These are phyloP conservation scores for Epichloe bromicola DNA, from an alignment of 2,329 filamentous ascomycete species.

Conservation along the genomic window DNA sequence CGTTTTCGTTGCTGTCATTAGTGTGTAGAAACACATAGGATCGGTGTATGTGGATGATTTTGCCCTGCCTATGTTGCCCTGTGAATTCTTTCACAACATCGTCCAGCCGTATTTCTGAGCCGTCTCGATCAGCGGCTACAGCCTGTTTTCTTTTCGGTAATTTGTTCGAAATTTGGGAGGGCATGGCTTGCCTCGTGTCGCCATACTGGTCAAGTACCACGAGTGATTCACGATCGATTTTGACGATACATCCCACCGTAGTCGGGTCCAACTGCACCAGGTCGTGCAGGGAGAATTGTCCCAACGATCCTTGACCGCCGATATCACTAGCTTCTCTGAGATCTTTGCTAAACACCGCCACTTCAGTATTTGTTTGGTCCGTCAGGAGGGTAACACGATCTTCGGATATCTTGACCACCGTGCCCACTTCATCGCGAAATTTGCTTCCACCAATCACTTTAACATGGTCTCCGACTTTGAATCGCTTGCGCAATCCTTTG, in stretches of 20 bases:
- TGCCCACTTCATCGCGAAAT: slow-evolving; percentile 89
- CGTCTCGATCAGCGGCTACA: slow-evolving; percentile 84
- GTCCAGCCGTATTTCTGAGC: slow-evolving; percentile 81
- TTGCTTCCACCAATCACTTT: slow-evolving; percentile 95
- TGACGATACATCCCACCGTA: slow-evolving; percentile 86
- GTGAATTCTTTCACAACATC: slow-evolving; percentile 86
- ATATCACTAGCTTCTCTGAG: slow-evolving; percentile 86
- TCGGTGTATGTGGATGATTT: slow-evolving; percentile 86
- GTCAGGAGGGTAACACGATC: slow-evolving; percentile 88
- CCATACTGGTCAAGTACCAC: slow-evolving; percentile 85
- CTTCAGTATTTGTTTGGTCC: slow-evolving; percentile 83
- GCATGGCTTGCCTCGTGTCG: slow-evolving; percentile 67
- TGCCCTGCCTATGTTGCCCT: slow-evolving; percentile 68
- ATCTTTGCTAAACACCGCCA: slow-evolving; percentile 97
- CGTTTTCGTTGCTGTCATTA: slow-evolving; percentile 71
- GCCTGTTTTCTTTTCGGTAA: slow-evolving; percentile 70
- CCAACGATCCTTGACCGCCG: slow-evolving; percentile 70
- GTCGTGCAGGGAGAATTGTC: slow-evolving; percentile 84
- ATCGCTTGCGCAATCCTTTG: slow-evolving; percentile 83
- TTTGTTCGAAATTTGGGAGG: slow-evolving; percentile 84
- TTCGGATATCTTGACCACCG: slow-evolving; percentile 87
- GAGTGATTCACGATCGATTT: slow-evolving; percentile 87
- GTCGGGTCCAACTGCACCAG: slow-evolving; percentile 86
- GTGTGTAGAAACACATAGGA: slow-evolving; percentile 88
- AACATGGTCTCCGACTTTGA: slow-evolving; percentile 89